A percentile compares a stretch with the other conserved stretches of the same genome.
Conservation (phyloP, 345 rosid genomes). For the Eucalyptus lansdowneana region DNA sequence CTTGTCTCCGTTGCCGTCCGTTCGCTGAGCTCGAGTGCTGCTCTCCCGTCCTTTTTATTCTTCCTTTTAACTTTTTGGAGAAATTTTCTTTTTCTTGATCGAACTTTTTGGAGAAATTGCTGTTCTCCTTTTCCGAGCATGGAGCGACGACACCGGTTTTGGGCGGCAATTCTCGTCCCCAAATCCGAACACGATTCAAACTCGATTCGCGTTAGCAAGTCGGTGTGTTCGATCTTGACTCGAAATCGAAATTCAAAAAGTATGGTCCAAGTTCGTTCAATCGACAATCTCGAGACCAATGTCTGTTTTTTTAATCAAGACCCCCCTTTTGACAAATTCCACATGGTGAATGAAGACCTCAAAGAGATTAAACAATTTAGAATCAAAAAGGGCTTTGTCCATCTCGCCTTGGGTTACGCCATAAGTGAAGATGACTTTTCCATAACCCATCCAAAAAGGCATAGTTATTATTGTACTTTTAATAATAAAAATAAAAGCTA, state of each 20-base stretch:
- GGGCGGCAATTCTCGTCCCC: not conserved
- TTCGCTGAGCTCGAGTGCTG: not conserved
- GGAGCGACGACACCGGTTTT: not conserved
- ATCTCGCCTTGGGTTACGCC: not conserved
- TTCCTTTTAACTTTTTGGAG: not conserved
- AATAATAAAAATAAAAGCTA: not conserved
- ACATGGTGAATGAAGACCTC: not conserved
- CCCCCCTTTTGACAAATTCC: not conserved
- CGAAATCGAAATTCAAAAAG: not conserved
- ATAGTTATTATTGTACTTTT: not conserved
- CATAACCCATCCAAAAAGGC: not conserved
- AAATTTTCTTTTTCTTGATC: not conserved
- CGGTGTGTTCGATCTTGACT: not conserved
- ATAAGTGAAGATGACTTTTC: not conserved
- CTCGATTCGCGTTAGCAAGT: not conserved
- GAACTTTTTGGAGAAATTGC: not conserved
- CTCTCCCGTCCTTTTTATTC: not conserved
- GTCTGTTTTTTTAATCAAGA: not conserved
- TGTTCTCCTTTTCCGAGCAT: not conserved
- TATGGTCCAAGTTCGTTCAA: not conserved
- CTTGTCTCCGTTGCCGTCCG: not conserved
- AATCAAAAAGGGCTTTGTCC: not conserved
- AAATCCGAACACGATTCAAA: not conserved
- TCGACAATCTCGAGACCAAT: not conserved
- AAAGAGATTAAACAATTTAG: not conserved